Conservation (phyloP, 78 protist species). For the Dictyostelium purpureum region DNA sequence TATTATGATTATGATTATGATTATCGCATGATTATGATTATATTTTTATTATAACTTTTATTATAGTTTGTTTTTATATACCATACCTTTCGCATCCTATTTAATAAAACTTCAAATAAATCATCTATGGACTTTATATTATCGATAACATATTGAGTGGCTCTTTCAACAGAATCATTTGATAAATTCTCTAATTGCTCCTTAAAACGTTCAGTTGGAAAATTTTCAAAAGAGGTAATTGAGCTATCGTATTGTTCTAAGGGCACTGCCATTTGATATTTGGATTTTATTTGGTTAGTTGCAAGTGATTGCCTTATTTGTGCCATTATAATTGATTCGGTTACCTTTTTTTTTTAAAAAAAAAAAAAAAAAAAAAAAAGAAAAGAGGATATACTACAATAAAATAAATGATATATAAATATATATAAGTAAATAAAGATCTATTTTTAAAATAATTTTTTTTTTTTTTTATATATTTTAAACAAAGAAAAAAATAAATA, state of each 20-base stretch:
- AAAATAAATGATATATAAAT: no score
- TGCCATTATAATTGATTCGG: neutral
- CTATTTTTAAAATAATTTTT: neutral
- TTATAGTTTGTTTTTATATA: no score
- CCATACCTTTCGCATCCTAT: constrained; percentile 65
- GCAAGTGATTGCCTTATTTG: neutral
- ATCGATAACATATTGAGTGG: constrained; percentile 26
- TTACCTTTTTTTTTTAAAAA: neutral
- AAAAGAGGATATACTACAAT: no score
- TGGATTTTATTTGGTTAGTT: neutral
- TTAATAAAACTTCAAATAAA: constrained; percentile 41
- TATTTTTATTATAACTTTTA: no score
- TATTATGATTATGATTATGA: no score
- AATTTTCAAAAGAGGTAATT: constrained; percentile 45
- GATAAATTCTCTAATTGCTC: constrained; percentile 34
- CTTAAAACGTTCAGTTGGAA: constrained; percentile 50
- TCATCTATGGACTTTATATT: constrained; percentile 2
- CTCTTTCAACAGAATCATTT: constrained; percentile 29
- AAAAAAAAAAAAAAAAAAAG: neutral
- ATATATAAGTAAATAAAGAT: neutral
- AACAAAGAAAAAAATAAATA: neutral
- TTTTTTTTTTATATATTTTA: neutral
- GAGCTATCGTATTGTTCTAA: neutral
- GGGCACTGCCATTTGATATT: neutral
- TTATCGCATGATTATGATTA: no score